Base-by-base conservation (phyloP, 2,329 filamentous ascomycete species). In the Westerdykella sp. region DNA sequence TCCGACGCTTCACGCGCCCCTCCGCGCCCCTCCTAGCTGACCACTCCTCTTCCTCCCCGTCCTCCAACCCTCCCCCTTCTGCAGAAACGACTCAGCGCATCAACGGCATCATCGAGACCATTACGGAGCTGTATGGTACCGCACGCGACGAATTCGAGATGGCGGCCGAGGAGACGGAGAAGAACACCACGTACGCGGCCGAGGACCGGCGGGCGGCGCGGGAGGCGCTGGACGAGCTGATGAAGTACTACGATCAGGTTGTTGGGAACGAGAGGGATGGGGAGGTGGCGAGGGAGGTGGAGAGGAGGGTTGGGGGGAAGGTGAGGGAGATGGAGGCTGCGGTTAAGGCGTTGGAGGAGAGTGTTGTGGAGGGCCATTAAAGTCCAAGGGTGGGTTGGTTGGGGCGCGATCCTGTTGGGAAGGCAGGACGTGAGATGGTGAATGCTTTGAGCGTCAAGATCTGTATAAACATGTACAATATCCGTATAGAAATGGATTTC, bases 311-410 rank as follows among this genome's bases (percentile, higher is more conserved):
- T 23, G 75, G 75, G 9, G 66, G 71, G 46, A 61, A 74, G 50
- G 71, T 79, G 37, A 57, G 74, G 48, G 76, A 79, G 60, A 61
- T 79, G 50, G 75, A 78, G 55, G 68, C 69, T 48, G 76, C 72
- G 1, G 68, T 79, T 1, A 55, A 64, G 43, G 70, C 65, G 2
- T 67, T 79, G 68, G 75, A 77, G 58, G 71, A 78, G 62, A 60
- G 66, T 51, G 75, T 72, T 34, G 56, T 61, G 50, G 69, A 73
- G 53, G 69, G 75, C 49, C 73, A 78, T 53, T 73, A 61, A 51
- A 18, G n/a, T n/a, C n/a, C n/a, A n/a, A n/a, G n/a, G n/a, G 12
- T 28, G 18, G 34, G 34, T 25, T 34, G 16, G n/a, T n/a, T n/a
- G n/a, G n/a, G n/a, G n/a, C n/a, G n/a, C n/a, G n/a, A n/a, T n/a